These are phyloP conservation scores for Plasmodium relictum DNA, from an alignment of 169 alveolate genomes.

Conservation along the genomic window DNA sequence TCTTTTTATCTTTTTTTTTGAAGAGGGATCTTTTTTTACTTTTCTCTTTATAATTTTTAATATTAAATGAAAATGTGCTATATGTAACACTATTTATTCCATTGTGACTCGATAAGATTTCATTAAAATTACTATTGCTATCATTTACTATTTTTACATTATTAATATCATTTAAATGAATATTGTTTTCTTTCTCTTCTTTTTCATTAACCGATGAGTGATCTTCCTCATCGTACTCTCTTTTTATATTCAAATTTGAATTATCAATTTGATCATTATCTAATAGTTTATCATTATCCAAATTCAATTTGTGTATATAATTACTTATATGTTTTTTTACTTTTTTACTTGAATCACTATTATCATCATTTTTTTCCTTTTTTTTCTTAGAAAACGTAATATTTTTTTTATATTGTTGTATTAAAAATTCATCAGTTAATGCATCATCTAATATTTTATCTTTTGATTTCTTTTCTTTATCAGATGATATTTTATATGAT, in stretches of 20 bases:
- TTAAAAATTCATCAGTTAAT: slow-evolving; percentile 25
- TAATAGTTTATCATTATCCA: not conserved
- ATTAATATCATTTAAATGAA: not conserved
- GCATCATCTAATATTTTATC: not conserved
- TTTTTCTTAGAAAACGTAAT: slow-evolving; percentile 8
- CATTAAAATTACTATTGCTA: not conserved
- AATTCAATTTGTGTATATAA: not conserved
- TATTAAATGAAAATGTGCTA: slow-evolving; percentile 42
- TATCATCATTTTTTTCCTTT: not conserved
- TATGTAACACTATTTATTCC: slow-evolving; percentile 1
- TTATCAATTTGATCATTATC: not conserved
- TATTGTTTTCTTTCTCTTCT: not conserved
- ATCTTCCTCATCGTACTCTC: not conserved
- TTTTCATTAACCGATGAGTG: not conserved
- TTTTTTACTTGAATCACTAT: not conserved
- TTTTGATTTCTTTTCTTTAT: not conserved
- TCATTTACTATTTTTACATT: slow-evolving; percentile 2
- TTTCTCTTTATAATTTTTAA: slow-evolving; percentile 4
- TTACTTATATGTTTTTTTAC: not conserved
- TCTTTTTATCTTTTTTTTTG: slow-evolving; percentile 17
- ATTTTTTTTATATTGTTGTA: slow-evolving; percentile 46
- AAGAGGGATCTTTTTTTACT: not conserved
- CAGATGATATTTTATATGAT: not conserved
- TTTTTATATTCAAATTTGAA: slow-evolving; percentile 6
- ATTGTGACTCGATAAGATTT: not conserved